Percentiles rank a stretch among this genome's conserved stretches.
These are phyloP conservation scores for Plasmodium vivax DNA, from an alignment of 169 alveolate species.

Conservation along the genomic window DNA sequence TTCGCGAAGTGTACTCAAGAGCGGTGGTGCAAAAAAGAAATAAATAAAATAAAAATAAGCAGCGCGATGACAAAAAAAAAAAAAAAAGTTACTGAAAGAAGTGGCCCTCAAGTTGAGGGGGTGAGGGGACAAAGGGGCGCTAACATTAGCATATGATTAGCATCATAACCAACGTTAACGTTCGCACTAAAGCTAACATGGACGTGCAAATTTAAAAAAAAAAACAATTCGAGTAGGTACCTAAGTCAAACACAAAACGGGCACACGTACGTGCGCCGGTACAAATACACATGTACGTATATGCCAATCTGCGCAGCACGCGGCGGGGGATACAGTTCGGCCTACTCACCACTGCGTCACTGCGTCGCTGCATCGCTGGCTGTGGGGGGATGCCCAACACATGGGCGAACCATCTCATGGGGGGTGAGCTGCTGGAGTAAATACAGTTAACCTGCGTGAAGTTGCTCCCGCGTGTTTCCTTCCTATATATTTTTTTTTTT, in stretches of 20 bases:
- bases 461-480: not conserved
- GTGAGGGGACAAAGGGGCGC: not conserved
- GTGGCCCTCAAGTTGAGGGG: constrained; percentile 4
- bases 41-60: too few species aligned
- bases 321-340: not conserved
- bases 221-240: constrained; percentile 10
- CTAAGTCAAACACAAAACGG: not conserved
- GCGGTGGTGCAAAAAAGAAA: not conserved
- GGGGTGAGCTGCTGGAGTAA: not conserved
- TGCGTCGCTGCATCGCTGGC: not conserved
- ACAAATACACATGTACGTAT: not conserved
- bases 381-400: not conserved
- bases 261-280: not conserved
- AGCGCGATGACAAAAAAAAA: not conserved
- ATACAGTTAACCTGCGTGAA: not conserved
- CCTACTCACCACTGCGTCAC: not conserved
- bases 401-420: too few species aligned
- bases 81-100: not conserved
- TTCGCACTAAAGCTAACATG: not conserved
- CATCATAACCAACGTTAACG: constrained; percentile 3
- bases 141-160: not conserved
- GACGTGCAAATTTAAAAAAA: not conserved
- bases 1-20: not conserved
- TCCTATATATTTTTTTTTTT: not conserved
- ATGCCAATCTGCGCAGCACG: not conserved